Conservation (phyloP, 1,284 basidiomycete genomes). For the Ganoderma sp. region DNA sequence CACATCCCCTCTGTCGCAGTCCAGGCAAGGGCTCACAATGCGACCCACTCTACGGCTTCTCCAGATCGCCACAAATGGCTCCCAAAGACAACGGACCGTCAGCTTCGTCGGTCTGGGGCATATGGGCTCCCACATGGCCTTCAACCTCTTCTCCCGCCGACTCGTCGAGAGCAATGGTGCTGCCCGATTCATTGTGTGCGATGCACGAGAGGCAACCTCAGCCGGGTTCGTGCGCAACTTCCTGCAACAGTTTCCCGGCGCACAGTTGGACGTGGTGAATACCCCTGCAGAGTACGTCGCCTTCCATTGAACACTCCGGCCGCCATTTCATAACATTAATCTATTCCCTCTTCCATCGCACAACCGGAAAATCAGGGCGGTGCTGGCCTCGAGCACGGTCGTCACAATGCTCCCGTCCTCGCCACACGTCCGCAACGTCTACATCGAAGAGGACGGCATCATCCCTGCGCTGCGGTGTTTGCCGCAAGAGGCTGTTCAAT, state of each 20-base stretch:
- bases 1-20: neutral
- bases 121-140: slow-evolving; percentile 87
- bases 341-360: slow-evolving; percentile 21
- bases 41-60: slow-evolving; percentile 36
- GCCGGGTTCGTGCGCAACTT: slow-evolving; percentile 63
- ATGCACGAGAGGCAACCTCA: slow-evolving; percentile 69
- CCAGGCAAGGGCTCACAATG: slow-evolving; percentile 24
- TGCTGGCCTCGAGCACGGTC: slow-evolving; percentile 66
- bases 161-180: slow-evolving; percentile 51
- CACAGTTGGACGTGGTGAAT: slow-evolving; percentile 58
- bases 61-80: slow-evolving; percentile 30
- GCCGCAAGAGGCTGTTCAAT: slow-evolving; percentile 44
- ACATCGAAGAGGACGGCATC: slow-evolving; percentile 62
- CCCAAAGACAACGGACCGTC: slow-evolving; percentile 56
- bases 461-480: slow-evolving; percentile 60
- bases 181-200: slow-evolving; percentile 75
- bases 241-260: slow-evolving; percentile 58
- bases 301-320: neutral
- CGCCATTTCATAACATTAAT: neutral
- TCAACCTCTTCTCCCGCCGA: slow-evolving; percentile 78
- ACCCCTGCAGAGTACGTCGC: slow-evolving; percentile 72
- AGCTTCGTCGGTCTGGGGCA: slow-evolving; percentile 83
- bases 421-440: slow-evolving; percentile 79
- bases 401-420: slow-evolving; percentile 90
- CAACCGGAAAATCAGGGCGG: slow-evolving; percentile 51